Base-by-base conservation (phyloP, 2,329 filamentous ascomycete species). In the Pyricularia pennisetigena region DNA sequence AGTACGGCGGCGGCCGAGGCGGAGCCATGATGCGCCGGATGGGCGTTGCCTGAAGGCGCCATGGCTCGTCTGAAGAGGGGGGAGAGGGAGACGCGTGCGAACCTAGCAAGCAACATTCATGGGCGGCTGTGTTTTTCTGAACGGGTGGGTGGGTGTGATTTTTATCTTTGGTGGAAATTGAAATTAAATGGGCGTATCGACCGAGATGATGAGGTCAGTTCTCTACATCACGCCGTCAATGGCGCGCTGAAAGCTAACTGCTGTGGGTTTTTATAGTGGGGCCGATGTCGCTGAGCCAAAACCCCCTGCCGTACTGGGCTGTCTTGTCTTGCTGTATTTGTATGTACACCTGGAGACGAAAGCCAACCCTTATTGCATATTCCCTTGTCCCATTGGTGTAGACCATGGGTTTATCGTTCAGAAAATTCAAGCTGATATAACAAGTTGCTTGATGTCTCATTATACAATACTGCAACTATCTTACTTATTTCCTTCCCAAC, bases 51-150 rank as follows among this genome's bases (percentile, higher is more conserved):
- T 24, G 66, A 32, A 24, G 66, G 66, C 24, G 66, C 57, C 66
- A 67, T 67, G 54, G 54, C 29, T 61, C 57, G 66, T 61, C 29
- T 67, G 29, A 28, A 16, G n/a, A 28, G 20, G 30, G 66, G 35
- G n/a, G 26, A 24, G n/a, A 54, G 35, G 16, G 64, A 63, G 14
- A 67, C 4, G 29, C 57, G 20, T 30, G 66, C 23, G 57, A 61
- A 20, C 30, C 66, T 67, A 49, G 57, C 66, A 62, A 63, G 59
- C 54, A 67, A 63, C 66, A 67, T 67, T 67, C 66, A 67, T 67
- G 64, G 32, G 64, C 35, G 35, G 35, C 23, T 61, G 10, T 59
- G 57, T 0, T 24, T 12, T 24, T 61, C 24, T 16, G 57, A 3
- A 4, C 9, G 23, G 57, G 24, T 12, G 23, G 24, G 9, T 12